A percentile compares a stretch with the other conserved stretches of the same genome.
These are phyloP conservation scores for Colletotrichum horii DNA, from an alignment of 2,329 filamentous ascomycete genomes.

Conservation along the genomic window DNA sequence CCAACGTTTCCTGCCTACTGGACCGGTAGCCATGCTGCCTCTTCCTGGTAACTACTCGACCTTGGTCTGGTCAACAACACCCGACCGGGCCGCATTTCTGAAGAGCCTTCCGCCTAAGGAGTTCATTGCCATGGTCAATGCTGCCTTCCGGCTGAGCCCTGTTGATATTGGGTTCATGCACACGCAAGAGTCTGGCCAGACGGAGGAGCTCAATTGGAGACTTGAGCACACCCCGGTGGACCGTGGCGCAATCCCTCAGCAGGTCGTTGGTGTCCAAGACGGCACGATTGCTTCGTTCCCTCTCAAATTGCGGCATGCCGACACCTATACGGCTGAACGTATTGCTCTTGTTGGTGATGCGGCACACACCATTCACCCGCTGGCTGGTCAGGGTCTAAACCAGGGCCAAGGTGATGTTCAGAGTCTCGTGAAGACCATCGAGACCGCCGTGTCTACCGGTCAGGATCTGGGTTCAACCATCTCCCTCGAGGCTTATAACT, in stretches of 20 bases:
- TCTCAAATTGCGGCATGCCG: constrained; percentile 88
- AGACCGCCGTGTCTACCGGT: constrained; percentile 78
- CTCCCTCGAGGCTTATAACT: constrained; percentile 81
- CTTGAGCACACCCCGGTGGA: constrained; percentile 69
- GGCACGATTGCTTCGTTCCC: constrained; percentile 89
- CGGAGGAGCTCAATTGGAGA: constrained; percentile 85
- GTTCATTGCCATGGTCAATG: constrained; percentile 89
- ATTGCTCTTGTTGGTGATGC: constrained; percentile 92
- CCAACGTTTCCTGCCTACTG: constrained; percentile 92
- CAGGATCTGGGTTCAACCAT: constrained; percentile 84
- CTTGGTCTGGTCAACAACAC: constrained; percentile 93
- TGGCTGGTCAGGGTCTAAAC: constrained; percentile 94
- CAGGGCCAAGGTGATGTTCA: constrained; percentile 90
- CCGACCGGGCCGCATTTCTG: constrained; percentile 76
- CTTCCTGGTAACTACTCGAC: constrained; percentile 83
- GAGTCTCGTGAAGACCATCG: constrained; percentile 76
- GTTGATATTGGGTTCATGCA: constrained; percentile 87
- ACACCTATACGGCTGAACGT: constrained; percentile 90
- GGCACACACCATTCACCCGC: constrained; percentile 92
- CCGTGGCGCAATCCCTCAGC: constrained; percentile 64
- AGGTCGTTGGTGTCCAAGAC: constrained; percentile 74
- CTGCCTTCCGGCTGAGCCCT: constrained; percentile 82
- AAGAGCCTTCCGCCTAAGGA: constrained; percentile 76
- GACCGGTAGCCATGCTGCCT: constrained; percentile 89
- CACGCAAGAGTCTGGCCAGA: constrained; percentile 61